Base-by-base conservation (phyloP, 345 rosid species). In the Laguncularia racemosa region DNA sequence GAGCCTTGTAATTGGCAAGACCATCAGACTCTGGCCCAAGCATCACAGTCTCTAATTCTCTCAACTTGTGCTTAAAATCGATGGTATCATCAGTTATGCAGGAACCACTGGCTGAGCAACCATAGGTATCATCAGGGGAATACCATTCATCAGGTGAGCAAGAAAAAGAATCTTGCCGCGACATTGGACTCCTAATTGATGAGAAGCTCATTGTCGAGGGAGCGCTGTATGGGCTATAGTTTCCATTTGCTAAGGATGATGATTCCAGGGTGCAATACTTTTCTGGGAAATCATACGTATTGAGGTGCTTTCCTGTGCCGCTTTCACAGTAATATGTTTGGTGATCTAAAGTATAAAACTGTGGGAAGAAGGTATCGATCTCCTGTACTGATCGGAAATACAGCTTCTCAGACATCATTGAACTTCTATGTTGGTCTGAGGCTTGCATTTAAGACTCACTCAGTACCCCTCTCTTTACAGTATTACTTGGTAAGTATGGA, bases 41-140 rank as follows among this genome's bases (percentile, higher is more conserved):
- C 96, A 91, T 88, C 52, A 65, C 91, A 12, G 78, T 79, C 67
- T 91, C 96, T 17, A 91, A 56, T 59, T 91, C 96, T 63, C 72
- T 82, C 69, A 91, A 72, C 88, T 86, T 91, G 70, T 76, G 78
- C 76, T 50, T 73, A 14, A 83, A 72, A 53, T 86, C 83, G 60
- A 64, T 76, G 21, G 66, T 81, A 53, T 86, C 92, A 28, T 88
- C 84, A 1, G 95, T 88, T 54, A 84, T 70, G 67, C 89, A 91
- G 20, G 95, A 91, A n/a, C 85, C 78, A 53, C 89, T 81, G 14
- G 79, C 19, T 28, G 86, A 82, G 57, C 85, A 84, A 63, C 85
- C 80, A 51, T 68, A 52, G 21, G 66, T 64, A 69, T 77, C 78
- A 50, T 79, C 88, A 15, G 89, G 86, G 57, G 95, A 86, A 55